phyloP scores from a whole-genome alignment of 1,284 basidiomycete genomes.

The Vanrija sp. region DNA sequence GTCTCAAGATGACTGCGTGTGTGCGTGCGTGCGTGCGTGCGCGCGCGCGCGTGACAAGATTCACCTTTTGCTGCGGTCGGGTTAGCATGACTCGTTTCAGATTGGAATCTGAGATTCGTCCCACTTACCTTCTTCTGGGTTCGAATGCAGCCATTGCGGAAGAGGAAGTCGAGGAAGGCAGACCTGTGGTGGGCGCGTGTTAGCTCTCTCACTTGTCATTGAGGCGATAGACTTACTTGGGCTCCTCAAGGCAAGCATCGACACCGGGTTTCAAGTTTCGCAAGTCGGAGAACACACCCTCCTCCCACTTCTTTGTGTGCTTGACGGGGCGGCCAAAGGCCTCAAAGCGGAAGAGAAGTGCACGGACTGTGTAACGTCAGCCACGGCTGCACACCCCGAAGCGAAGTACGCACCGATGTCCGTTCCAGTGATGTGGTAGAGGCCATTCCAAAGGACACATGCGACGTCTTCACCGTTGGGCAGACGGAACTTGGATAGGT shows the following conservation, averaged over 20 bases:
- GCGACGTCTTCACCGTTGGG: constrained; percentile 81
- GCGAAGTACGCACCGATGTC: constrained; percentile 47
- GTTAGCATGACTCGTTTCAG: not conserved
- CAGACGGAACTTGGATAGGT: constrained; percentile 74
- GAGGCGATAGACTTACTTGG: constrained; percentile 59
- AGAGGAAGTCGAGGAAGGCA: constrained; percentile 76
- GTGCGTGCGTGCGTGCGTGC: not conserved
- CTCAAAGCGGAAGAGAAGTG: constrained; percentile 82
- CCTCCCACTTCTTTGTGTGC: constrained; percentile 56
- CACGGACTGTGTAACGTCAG: constrained; percentile 58
- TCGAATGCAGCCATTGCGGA: constrained; percentile 90
- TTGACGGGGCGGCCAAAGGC: constrained; percentile 61
- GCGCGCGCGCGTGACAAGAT: not conserved
- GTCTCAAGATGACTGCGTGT: too few species aligned
- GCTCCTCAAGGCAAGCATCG: constrained; percentile 85
- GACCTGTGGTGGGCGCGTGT: constrained; percentile 26
- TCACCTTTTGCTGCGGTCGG: constrained; percentile 30
- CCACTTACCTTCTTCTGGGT: constrained; percentile 93
- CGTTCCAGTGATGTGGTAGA: constrained; percentile 88
- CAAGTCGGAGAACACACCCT: constrained; percentile 86
- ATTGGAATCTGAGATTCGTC: not conserved
- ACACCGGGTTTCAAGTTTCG: constrained; percentile 85
- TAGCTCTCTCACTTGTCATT: not conserved
- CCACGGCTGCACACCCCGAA: not conserved
- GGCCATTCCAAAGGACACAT: constrained; percentile 81